Percentiles rank a stretch among this genome's conserved stretches.
phyloP scores from a whole-genome alignment of 176 grass and related monocot species.

The Lolium perenne region DNA sequence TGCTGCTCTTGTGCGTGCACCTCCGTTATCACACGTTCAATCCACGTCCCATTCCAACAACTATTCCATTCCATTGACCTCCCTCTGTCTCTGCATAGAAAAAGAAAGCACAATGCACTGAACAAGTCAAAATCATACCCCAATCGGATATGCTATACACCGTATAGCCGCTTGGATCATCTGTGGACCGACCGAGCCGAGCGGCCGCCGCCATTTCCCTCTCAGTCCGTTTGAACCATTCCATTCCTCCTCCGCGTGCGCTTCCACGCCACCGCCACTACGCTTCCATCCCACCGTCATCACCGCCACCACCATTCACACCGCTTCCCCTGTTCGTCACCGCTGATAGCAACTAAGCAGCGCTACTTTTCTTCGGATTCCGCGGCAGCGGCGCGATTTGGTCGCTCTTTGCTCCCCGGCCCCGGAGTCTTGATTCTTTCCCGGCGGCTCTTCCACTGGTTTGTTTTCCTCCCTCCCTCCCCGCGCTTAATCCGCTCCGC shows the following conservation, averaged over 20 bases:
- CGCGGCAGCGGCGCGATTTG: background rate
- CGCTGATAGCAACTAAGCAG: background rate
- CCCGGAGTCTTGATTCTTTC: constrained; percentile 35
- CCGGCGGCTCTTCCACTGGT: constrained; percentile 29
- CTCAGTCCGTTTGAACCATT: constrained; percentile 31
- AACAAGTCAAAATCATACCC: background rate
- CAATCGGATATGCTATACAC: background rate
- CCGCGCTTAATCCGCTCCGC: constrained; percentile 27
- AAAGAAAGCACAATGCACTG: background rate
- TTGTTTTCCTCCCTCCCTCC: background rate
- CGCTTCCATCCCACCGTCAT: constrained; percentile 21
- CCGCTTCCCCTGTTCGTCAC: background rate
- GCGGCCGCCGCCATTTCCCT: constrained; percentile 10
- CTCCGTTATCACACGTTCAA: too few species aligned
- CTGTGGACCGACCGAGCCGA: background rate
- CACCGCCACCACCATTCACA: constrained; percentile 23
- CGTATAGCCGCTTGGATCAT: too few species aligned
- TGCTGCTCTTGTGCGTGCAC: too few species aligned
- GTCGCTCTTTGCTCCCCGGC: background rate
- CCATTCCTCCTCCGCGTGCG: constrained; percentile 22
- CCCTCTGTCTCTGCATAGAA: background rate
- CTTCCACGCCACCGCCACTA: background rate
- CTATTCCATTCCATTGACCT: constrained; percentile 23
- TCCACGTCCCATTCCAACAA: background rate
- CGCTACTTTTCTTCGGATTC: background rate